These are phyloP conservation scores for Trichosporon sp. DNA, from an alignment of 1,284 basidiomycete genomes.

Conservation along the genomic window DNA sequence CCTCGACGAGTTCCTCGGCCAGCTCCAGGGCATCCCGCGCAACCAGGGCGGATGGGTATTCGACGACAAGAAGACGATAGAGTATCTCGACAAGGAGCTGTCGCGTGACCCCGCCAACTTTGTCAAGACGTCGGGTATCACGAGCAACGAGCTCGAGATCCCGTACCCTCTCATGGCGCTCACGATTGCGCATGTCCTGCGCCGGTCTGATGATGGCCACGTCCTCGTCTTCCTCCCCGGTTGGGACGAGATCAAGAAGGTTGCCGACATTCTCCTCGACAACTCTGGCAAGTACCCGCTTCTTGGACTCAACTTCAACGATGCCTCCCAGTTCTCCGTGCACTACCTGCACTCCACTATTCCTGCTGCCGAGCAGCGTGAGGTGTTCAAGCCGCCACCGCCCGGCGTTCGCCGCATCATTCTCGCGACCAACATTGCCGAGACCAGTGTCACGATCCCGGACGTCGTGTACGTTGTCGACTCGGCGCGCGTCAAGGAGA, in stretches of 20 bases:
- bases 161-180: constrained; percentile 82
- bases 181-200: constrained; percentile 76
- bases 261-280: constrained; percentile 69
- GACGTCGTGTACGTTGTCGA: constrained; percentile 96
- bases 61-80: constrained; percentile 68
- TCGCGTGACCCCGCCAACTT: constrained; percentile 52
- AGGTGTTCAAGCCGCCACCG: constrained; percentile 81
- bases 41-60: constrained; percentile 68
- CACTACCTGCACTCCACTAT: constrained; percentile 90
- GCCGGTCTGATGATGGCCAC: constrained; percentile 77
- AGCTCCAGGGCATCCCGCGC: constrained; percentile 58
- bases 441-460: constrained; percentile 94
- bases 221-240: constrained; percentile 74
- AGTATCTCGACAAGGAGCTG: constrained; percentile 77
- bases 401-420: constrained; percentile 81
- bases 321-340: constrained; percentile 68
- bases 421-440: constrained; percentile 92
- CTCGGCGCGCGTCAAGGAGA: constrained; percentile 84
- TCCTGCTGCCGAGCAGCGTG: constrained; percentile 85
- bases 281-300: constrained; percentile 59
- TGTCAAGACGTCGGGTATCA: constrained; percentile 41
- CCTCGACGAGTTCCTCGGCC: constrained; percentile 74
- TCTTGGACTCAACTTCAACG: constrained; percentile 66
- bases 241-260: constrained; percentile 79
- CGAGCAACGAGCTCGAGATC: constrained; percentile 73